Percentiles rank a stretch among this genome's conserved stretches.
These are phyloP conservation scores for Gracilaria vermiculophylla DNA, from an alignment of 23 red algal genomes.

Conservation along the genomic window DNA sequence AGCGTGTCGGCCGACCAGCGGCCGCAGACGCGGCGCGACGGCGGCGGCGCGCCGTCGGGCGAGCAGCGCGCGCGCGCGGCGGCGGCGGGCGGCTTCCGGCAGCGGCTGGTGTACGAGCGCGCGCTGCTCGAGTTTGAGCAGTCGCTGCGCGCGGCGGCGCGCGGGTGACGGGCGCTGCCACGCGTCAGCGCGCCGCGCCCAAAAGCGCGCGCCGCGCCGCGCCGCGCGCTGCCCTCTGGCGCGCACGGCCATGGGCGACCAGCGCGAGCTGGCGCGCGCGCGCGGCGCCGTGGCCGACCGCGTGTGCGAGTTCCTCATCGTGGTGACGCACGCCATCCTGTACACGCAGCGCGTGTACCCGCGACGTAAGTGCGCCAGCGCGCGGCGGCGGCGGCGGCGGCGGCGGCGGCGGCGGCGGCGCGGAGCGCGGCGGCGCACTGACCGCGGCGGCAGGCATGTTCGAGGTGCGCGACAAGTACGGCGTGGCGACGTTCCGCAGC, in stretches of 20 bases:
- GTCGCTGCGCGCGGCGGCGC: slow-evolving; percentile 9
- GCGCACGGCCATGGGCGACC: background rate
- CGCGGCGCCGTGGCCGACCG: background rate
- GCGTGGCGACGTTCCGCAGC: slow-evolving; percentile 14
- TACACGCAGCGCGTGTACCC: slow-evolving; percentile 5
- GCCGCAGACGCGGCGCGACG: slow-evolving; percentile 6
- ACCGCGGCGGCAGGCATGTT: background rate
- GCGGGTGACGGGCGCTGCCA: too few relatives aligned
- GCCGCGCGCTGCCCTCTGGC: background rate
- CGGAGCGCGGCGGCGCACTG: too few relatives aligned
- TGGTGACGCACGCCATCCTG: slow-evolving; percentile 19
- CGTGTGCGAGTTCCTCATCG: background rate
- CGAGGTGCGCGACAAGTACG: slow-evolving; percentile 26
- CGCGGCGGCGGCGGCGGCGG: too few relatives aligned
- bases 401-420: too few relatives aligned
- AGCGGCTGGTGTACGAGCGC: slow-evolving; percentile 33
- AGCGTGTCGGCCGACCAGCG: slow-evolving; percentile 30
- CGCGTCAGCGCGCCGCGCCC: background rate
- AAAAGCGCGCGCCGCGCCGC: too few relatives aligned
- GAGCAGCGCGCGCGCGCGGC: slow-evolving; percentile 6
- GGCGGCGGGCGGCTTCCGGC: slow-evolving; percentile 32
- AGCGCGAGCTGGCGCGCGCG: background rate
- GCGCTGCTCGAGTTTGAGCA: slow-evolving; percentile 47
- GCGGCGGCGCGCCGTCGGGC: background rate
- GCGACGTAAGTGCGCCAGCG: background rate